Conservation (phyloP, 371 early-diverging fungal genomes). For the Furculomyces boomerangus region DNA sequence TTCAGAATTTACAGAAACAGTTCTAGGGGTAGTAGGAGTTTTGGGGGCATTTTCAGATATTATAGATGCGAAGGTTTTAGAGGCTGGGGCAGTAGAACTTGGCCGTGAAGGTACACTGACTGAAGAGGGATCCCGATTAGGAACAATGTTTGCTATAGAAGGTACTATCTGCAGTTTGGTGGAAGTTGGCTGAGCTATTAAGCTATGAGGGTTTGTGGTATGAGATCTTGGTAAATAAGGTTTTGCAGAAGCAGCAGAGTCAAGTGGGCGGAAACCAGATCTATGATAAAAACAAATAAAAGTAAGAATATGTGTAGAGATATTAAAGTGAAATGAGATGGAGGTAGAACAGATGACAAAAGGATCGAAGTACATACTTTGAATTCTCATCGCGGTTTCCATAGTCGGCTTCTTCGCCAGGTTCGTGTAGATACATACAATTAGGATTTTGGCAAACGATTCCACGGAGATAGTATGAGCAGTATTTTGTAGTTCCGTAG, state of each 20-base stretch:
- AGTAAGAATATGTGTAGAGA: too few relatives aligned
- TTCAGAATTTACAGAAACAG: background rate
- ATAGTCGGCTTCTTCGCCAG: slow-evolving; percentile 72
- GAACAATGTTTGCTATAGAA: background rate
- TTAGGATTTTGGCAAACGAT: slow-evolving; percentile 79
- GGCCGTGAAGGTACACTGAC: slow-evolving; percentile 1
- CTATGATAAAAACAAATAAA: background rate
- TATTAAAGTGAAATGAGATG: too few relatives aligned
- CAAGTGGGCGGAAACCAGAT: background rate
- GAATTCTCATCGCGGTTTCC: slow-evolving; percentile 39
- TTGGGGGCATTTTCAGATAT: slow-evolving; percentile 8
- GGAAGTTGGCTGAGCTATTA: background rate
- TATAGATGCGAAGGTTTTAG: slow-evolving; percentile 8
- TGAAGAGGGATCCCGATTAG: background rate
- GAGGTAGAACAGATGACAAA: too few relatives aligned
- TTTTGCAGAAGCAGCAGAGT: background rate
- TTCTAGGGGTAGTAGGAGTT: slow-evolving; percentile 12
- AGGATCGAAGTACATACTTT: too few relatives aligned
- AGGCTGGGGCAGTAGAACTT: slow-evolving; percentile 1
- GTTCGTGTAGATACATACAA: slow-evolving; percentile 91
- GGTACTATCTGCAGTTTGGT: too few relatives aligned
- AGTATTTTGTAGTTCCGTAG: slow-evolving; percentile 95
- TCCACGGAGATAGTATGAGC: slow-evolving; percentile 80
- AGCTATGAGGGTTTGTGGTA: slow-evolving; percentile 1
- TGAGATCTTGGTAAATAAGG: slow-evolving; percentile 3